Base-by-base conservation (phyloP, 768 basidiomycete species). In the Russula vinacea region DNA sequence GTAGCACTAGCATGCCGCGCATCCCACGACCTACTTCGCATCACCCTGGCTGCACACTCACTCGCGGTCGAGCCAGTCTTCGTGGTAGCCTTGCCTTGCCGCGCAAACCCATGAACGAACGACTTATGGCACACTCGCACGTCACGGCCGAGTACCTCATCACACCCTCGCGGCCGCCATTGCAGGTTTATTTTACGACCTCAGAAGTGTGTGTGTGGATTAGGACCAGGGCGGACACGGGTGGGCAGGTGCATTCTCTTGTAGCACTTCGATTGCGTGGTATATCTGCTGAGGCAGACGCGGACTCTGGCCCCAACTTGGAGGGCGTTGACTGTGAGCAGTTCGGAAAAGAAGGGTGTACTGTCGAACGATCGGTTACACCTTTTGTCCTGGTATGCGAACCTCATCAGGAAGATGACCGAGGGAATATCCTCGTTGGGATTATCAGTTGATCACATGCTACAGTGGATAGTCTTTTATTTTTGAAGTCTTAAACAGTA, bases 131-230 rank as follows among this genome's bases (percentile, higher is more conserved):
- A 8, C 50, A 14, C 50, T 8, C 33, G 33, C 33, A 4, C 33
- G n/a, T n/a, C n/a, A n/a, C n/a, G n/a, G n/a, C n/a, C n/a, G n/a
- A n/a, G n/a, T n/a, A n/a, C n/a, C n/a, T n/a, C n/a, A n/a, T 33
- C 33, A 33, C 33, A 33, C 33, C 17, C 50, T 32, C 50, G 29
- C 50, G 13, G 50, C 29, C 10, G 51, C 55, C 24, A 56, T 40
- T 8, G 55, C 39, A 42, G 24, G 42, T 56, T 44, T 56, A 17
- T 14, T 56, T 44, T 56, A 17, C 17, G 26, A 37, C 2, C 42
- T 56, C 39, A 42, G 26, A 19, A 56, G 40, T 24, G 26, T 56
- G 35, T 56, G 35, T 56, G 35, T 56, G 35, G 55, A 42, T 56
- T 9, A 39, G 35, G 54, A 56, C 39, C 16, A 29, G 29, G 40